A percentile compares a stretch with the other conserved stretches of the same genome.
Conservation (phyloP, 2,329 filamentous ascomycete species). For the Talaromyces sp. region DNA sequence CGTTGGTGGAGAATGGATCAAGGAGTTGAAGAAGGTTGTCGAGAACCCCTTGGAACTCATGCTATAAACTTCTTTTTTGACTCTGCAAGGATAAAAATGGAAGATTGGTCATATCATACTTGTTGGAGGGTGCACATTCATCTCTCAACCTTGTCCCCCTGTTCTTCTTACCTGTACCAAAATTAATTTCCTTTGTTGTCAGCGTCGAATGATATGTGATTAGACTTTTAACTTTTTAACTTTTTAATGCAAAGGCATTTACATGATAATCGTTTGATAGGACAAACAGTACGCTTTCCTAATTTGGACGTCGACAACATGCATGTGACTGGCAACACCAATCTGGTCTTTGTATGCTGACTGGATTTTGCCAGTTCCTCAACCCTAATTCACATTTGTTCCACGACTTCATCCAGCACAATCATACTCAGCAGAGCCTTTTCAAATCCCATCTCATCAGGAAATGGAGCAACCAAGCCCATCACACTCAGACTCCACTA, state of each 20-base stretch:
- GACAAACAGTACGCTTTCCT: not conserved
- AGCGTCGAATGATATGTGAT: slow-evolving; percentile 17
- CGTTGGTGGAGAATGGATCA: slow-evolving; percentile 93
- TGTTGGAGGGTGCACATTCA: not conserved
- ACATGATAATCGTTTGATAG: not conserved
- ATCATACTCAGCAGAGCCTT: not conserved
- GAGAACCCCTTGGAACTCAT: slow-evolving; percentile 96
- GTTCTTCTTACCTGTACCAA: slow-evolving; percentile 20
- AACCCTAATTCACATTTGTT: not conserved
- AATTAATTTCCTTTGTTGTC: slow-evolving; percentile 19
- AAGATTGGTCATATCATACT: not conserved
- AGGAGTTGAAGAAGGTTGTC: slow-evolving; percentile 92
- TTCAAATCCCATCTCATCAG: not conserved
- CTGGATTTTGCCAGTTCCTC: not conserved
- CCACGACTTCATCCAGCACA: not conserved
- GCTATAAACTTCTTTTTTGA: slow-evolving; percentile 57
- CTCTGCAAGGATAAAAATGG: not conserved
- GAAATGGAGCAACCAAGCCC: not conserved
- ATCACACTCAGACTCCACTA: not conserved
- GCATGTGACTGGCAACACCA: not conserved
- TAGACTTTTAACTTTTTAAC: slow-evolving; percentile 14
- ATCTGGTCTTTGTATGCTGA: not conserved
- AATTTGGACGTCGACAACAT: not conserved
- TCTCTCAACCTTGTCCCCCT: slow-evolving; percentile 6
- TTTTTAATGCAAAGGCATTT: slow-evolving; percentile 1